A percentile compares a stretch with the other conserved stretches of the same genome.
Conservation (phyloP, 164 flowering plant genomes). For the Chloranthus sessilifolius region DNA sequence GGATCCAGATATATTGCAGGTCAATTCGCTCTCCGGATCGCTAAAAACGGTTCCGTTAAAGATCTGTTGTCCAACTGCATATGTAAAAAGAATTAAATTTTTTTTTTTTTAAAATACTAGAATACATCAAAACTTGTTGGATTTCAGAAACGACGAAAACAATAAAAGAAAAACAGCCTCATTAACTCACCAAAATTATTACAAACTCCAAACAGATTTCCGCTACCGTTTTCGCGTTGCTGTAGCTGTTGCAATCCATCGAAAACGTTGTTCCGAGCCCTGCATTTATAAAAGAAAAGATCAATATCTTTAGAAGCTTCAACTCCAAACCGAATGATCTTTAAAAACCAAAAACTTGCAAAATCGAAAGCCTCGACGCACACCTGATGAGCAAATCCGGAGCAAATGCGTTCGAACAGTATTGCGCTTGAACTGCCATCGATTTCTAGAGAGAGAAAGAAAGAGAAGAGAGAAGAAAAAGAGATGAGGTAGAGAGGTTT, state of each 20-base stretch:
- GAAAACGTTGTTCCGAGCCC: constrained; percentile 3
- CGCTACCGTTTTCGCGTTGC: neutral
- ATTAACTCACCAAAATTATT: constrained; percentile 5
- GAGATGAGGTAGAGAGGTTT: neutral
- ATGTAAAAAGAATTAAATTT: neutral
- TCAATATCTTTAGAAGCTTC: too few relatives aligned
- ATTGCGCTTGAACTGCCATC: constrained; percentile 22
- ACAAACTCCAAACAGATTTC: constrained; percentile 2
- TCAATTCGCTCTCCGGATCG: constrained; percentile 21
- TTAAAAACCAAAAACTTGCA: too few relatives aligned
- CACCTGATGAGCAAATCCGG: constrained; percentile 7
- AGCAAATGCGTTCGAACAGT: constrained; percentile 10
- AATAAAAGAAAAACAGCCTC: neutral
- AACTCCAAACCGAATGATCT: too few relatives aligned
- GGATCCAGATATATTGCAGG: constrained; percentile 22
- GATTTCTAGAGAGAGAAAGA: neutral
- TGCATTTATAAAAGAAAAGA: too few relatives aligned
- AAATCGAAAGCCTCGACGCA: neutral
- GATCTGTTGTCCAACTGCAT: constrained; percentile 11
- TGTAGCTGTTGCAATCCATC: constrained; percentile 10
- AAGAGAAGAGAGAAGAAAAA: neutral
- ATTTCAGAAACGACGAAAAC: neutral
- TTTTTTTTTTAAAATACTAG: neutral
- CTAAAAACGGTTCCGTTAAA: constrained; percentile 19
- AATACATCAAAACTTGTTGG: neutral